Evolutionary conservation across 164 flowering plant species (phyloP).

Genomic region (Kalanchoe fedtschenkoi): DNA sequence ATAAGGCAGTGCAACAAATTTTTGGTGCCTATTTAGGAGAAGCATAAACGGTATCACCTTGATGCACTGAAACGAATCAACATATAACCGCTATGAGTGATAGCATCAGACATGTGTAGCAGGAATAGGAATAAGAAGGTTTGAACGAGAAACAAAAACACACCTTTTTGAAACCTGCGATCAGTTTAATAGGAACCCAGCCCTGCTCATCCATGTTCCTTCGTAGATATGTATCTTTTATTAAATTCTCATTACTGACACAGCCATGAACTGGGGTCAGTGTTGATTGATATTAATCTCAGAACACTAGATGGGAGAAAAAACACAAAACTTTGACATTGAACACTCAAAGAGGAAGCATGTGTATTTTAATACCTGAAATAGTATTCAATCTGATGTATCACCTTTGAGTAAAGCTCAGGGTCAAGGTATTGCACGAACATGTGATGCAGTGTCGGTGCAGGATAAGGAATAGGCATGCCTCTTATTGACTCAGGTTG

Average conservation of each 20-base stretch:
- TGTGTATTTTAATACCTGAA: conserved; percentile 47
- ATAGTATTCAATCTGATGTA: conserved; percentile 73
- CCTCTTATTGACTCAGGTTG: conserved; percentile 33
- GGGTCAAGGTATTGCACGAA: conserved; percentile 31
- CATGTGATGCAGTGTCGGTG: conserved; percentile 24
- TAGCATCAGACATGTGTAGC: not conserved
- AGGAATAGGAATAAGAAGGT: not conserved
- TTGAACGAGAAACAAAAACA: conserved; percentile 9
- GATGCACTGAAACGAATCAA: not conserved
- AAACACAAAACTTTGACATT: not conserved
- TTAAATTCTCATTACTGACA: conserved; percentile 50
- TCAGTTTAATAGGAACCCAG: conserved; percentile 45
- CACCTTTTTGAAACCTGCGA: conserved; percentile 56
- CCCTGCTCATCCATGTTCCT: conserved; percentile 59
- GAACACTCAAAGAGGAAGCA: too few species aligned
- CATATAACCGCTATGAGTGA: not conserved
- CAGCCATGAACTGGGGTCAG: conserved; percentile 6
- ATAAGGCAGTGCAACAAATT: too few species aligned
- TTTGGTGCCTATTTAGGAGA: too few species aligned
- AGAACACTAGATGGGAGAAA: not conserved
- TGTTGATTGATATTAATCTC: conserved; percentile 9
- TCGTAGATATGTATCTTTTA: conserved; percentile 48
- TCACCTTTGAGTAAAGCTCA: conserved; percentile 32
- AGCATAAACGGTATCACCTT: too few species aligned
- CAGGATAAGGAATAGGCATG: conserved; percentile 25